Evolutionary conservation across 768 basidiomycete species (phyloP), one percentile per base, ranked within the genome.

Genomic region (Tylopilus intermedius): DNA sequence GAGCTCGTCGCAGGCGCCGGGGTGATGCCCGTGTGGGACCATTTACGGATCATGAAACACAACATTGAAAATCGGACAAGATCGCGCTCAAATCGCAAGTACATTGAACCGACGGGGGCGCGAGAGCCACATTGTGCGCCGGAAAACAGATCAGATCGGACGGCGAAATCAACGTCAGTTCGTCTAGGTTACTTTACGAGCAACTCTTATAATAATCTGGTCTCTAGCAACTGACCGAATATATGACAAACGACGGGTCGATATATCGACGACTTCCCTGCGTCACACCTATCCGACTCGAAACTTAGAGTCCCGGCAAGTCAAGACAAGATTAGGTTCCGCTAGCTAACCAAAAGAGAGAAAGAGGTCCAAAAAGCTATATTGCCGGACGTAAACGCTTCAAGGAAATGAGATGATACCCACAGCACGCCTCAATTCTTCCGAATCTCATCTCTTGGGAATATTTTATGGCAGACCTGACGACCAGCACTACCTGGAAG

Each of bases 341-440:
- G 50, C 47, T 49, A 56, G 15, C 27, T 43, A 44, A 26, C 44
- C 42, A 38, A 49, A 33, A 35, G 33, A 13, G 45, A 38, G 41
- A 32, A 24, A 24, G 39, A 29, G 39, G 39, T 49, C 51, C 38
- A 50, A 62, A 50, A 55, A 32, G 51, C 39, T 26, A 62, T 59
- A 65, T 59, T 57, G 14, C 42, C 39, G 10, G 58, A 60, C 64
- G 64, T 66, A 63, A 63, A 43, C 15, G n/a, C 39, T 11, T 41
- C 27, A 50, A 41, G 45, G 48, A 27, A 30, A 47, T 50, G 40
- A 22, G 26, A 15, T 39, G 51, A 46, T 43, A 37, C 43, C 40
- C 45, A 41, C 51, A 24, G 47, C 32, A 18, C 26, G 13, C 44
- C 22, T 32, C 24, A 39, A 37, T 11, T 53, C 38, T 51, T 39